These are phyloP conservation scores for Lepidium didymum DNA, from an alignment of 345 rosid species.

Conservation along the genomic window DNA sequence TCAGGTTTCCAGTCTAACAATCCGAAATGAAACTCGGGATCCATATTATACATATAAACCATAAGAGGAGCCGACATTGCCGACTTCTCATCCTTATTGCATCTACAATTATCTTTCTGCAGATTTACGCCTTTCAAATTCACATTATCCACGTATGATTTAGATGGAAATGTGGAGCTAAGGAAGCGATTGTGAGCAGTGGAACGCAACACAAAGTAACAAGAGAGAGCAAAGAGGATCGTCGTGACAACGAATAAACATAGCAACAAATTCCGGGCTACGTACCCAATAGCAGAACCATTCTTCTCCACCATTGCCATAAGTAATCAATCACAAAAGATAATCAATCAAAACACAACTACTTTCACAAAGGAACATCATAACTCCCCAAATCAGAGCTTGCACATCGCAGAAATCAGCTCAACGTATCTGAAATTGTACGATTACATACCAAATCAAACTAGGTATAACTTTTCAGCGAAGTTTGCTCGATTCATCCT, in stretches of 20 bases:
- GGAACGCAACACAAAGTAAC: slow-evolving; percentile 66
- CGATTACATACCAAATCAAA: background rate
- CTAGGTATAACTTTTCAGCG: background rate
- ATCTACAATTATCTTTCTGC: slow-evolving; percentile 6
- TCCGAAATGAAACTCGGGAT: slow-evolving; percentile 84
- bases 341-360: slow-evolving; percentile 4
- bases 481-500: background rate
- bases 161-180: slow-evolving; percentile 29
- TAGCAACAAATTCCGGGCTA: slow-evolving; percentile 44
- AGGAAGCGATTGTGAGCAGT: slow-evolving; percentile 37
- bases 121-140: background rate
- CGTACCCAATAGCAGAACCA: slow-evolving; percentile 31
- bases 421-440: background rate
- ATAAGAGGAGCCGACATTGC: slow-evolving; percentile 33
- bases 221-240: slow-evolving; percentile 54
- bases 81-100: slow-evolving; percentile 8
- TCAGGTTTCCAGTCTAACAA: slow-evolving; percentile 69
- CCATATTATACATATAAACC: slow-evolving; percentile 90
- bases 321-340: background rate
- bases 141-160: slow-evolving; percentile 17
- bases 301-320: slow-evolving; percentile 58
- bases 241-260: slow-evolving; percentile 42
- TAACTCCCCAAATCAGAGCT: background rate
- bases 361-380: background rate
- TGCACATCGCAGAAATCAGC: background rate